Evolutionary conservation across 2,329 filamentous ascomycete genomes (phyloP), one percentile per base, ranked within the genome.

Genomic region (Alternaria arborescens): DNA sequence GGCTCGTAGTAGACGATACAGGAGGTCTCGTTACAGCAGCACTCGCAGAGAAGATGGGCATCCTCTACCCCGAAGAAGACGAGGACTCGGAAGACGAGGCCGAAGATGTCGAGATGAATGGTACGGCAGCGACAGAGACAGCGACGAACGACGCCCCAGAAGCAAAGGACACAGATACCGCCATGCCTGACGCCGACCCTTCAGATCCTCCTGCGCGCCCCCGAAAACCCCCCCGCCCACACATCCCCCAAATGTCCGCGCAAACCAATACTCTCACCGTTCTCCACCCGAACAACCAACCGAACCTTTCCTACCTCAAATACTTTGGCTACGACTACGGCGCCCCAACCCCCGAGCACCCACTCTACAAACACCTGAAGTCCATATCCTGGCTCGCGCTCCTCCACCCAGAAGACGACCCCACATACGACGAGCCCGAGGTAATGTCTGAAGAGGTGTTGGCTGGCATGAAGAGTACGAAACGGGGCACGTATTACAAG

Each of bases 341-440:
- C 43, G 85, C 85, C 66, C 86, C 84, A 71, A 55, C 86, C 14
- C 83, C 88, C 24, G 78, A 82, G 0, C 95, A 98, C 75, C 94
- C 95, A 0, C 87, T 99, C 11, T 86, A 90, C 77, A 89, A 87
- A 16, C 90, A 95, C 75, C 87, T 99, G 52, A 90, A 94, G 71
- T 88, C 90, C 5, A 83, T 98, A 30, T 94, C 92, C 28, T 99
- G 94, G 94, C 86, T 99, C 2, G 94, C 98, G 79, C 87, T 99
- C 5, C 82, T 97, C 16, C 85, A 91, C 24, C 95, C 95, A 0
- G 81, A 87, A 36, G 82, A 88, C 30, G 95, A 98, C 77, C 85
- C 86, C 1, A 87, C 90, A 4, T 97, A 97, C 79, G 85, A 86
- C 26, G 86, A 89, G 54, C 90, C 93, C 0, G 83, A 87, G 0